Evolutionary conservation across 2,329 filamentous ascomycete genomes (phyloP), one percentile per base, ranked within the genome.

Genomic region (Fusarium udum): DNA sequence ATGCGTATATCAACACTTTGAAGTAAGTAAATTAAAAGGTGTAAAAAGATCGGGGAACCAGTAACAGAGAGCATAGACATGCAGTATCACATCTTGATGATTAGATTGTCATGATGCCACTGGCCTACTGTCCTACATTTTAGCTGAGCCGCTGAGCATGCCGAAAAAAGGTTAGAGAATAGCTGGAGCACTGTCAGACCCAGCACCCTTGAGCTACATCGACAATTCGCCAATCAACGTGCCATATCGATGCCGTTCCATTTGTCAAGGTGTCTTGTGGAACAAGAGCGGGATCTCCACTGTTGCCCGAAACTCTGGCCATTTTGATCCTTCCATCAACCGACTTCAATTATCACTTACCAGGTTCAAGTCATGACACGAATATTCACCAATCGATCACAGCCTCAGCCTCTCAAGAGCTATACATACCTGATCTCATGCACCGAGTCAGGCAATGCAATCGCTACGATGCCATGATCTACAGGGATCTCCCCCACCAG

Each of bases 251-350:
- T 12, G 18, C 3, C 15, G 2, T 31, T 11, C 32, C 24, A 13
- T 53, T 10, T 53, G 26, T 37, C 4, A 22, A 4, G 6, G 12
- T 12, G 31, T n/a, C 16, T 16, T 3, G 32, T 57, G 53, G 22
- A 52, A 39, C 40, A 37, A 24, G n/a, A 56, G 68, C 63, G 68
- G 46, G 63, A 48, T 64, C 69, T n/a, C 68, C 69, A 69, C 69
- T 64, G 16, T 72, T 71, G 63, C 37, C 40, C 26, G 43, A 46
- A 34, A 31, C 40, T 20, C 34, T 36, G 39, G 26, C 3, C 43
- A 32, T 52, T 22, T 36, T 24, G 9, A 9, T 18, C 22, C 31
- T 34, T 31, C 20, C 16, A n/a, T 51, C 32, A 24, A 37, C n/a
- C 37, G 5, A 22, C 36, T 28, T 22, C 4, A 15, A 32, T 42